Evolutionary conservation across 495 filamentous ascomycete genomes (phyloP), one percentile per base, ranked within the genome.

Genomic region (Talaromyces wortmannii): DNA sequence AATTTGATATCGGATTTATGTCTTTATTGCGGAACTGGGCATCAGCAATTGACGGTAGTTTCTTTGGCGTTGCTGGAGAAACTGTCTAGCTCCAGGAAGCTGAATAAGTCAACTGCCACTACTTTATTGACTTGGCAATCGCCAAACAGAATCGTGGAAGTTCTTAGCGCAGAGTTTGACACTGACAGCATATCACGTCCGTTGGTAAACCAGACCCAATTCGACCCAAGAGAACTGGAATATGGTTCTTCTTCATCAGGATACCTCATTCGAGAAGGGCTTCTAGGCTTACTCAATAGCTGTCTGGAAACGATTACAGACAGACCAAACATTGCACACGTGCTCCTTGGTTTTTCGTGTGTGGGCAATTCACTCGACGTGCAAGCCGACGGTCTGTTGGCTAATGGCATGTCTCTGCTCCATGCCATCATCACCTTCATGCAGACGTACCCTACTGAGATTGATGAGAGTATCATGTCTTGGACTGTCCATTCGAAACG

Each of bases 331-430:
- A 82, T 97, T 47, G 92, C 92, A 3, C 94, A 99, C 68, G 76
- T 94, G 45, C 70, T 99, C 16, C 86, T 99, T 17, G 94, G 94
- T 0, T 97, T 99, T 64, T 75, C 77, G 31, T 92, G 89, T 61
- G 78, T 82, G 23, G 77, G 83, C 17, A 79, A 79, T 49, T 72
- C 75, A n/a, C 70, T 97, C 15, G 81, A 79, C 49, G 69, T 94
- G 23, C 70, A 83, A 45, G 63, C 80, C 0, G 75, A 80, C 29
- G 77, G 90, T 31, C 64, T 84, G 6, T 91, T 95, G 60, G 78
- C 82, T 33, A 66, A 79, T 16, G 76, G 81, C 23, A 75, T 74
- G 49, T 92, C 95, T 6, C 77, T 99, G 31, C 87, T 97, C 62
- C 92, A 99, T 72, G 74, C 81, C 17, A 78, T 97, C 23, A 71